These are phyloP conservation scores for Kuraishia borneana DNA, from an alignment of 805 yeast species.

Conservation along the genomic window DNA sequence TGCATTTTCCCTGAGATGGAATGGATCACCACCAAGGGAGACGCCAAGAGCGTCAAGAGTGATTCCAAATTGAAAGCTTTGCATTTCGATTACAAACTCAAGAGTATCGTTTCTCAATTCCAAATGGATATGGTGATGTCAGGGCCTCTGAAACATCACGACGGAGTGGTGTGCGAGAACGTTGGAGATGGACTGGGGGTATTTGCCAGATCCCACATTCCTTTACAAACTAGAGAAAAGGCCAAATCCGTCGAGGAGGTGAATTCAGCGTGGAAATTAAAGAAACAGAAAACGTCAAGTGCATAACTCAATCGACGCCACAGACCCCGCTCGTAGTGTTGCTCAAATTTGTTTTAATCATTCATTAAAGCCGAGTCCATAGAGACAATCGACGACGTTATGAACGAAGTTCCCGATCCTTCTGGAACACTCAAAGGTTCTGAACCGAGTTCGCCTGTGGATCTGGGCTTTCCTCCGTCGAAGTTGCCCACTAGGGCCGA, in stretches of 20 bases:
- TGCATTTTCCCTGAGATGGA: constrained; percentile 63
- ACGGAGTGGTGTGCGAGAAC: constrained; percentile 20
- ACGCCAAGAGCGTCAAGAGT: constrained; percentile 28
- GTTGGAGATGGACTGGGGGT: constrained; percentile 75
- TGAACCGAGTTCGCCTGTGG: constrained; percentile 14
- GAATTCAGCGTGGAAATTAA: constrained; percentile 49
- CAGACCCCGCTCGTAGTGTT: constrained; percentile 52
- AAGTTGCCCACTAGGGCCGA: not conserved
- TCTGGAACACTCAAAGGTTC: constrained; percentile 16
- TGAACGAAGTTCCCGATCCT: constrained; percentile 31
- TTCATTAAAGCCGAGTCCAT: constrained; percentile 44
- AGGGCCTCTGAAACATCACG: constrained; percentile 19
- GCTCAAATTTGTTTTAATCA: too few relatives aligned
- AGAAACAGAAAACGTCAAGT: constrained; percentile 21
- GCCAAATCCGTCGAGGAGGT: constrained; percentile 58
- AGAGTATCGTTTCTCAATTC: constrained; percentile 37
- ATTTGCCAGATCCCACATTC: constrained; percentile 42
- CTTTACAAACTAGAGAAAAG: constrained; percentile 42
- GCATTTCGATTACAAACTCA: constrained; percentile 47
- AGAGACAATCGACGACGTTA: constrained; percentile 46
- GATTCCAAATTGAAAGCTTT: constrained; percentile 34
- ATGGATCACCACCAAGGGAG: constrained; percentile 36
- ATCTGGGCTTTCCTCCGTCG: constrained; percentile 14
- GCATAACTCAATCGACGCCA: too few relatives aligned
- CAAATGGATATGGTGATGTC: constrained; percentile 26